Evolutionary conservation across 352 stramenopile species (phyloP).

Genomic region (Phytophthora pluvialis): DNA sequence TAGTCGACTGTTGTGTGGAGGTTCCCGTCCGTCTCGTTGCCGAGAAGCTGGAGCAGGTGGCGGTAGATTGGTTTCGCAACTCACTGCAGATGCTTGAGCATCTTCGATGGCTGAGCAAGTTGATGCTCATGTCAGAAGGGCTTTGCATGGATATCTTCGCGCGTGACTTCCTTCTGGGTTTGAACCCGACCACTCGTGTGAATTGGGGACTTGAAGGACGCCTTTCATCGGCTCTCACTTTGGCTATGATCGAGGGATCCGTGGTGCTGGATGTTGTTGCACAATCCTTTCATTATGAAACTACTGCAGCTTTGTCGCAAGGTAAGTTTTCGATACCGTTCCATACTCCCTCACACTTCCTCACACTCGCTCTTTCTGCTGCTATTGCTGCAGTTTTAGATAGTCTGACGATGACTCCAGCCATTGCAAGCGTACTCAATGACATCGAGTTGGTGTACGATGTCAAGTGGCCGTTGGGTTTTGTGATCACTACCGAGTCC

Average conservation of each 20-base stretch:
- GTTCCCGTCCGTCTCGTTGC: conserved; percentile 46
- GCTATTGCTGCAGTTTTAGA: conserved; percentile 38
- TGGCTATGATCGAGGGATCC: conserved; percentile 67
- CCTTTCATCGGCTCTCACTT: conserved; percentile 53
- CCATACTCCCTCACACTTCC: not conserved
- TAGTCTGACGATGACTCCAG: conserved; percentile 42
- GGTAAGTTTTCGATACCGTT: conserved; percentile 33
- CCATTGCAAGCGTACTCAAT: conserved; percentile 39
- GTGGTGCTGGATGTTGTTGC: conserved; percentile 26
- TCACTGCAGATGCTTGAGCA: conserved; percentile 56
- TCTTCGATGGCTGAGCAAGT: conserved; percentile 61
- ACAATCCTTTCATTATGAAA: conserved; percentile 57
- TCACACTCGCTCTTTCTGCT: not conserved
- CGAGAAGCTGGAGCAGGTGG: conserved; percentile 53
- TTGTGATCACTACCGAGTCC: conserved; percentile 47
- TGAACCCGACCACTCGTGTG: conserved; percentile 51
- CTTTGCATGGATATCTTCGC: conserved; percentile 78
- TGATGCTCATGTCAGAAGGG: conserved; percentile 79
- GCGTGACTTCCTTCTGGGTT: conserved; percentile 55
- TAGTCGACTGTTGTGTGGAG: conserved; percentile 49
- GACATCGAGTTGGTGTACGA: conserved; percentile 58
- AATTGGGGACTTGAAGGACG: conserved; percentile 54
- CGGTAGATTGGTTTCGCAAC: conserved; percentile 48
- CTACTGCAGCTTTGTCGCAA: conserved; percentile 43
- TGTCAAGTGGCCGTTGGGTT: conserved; percentile 56